These are phyloP conservation scores for Coleophoma cylindrospora DNA, from an alignment of 2,329 filamentous ascomycete species.

Conservation along the genomic window DNA sequence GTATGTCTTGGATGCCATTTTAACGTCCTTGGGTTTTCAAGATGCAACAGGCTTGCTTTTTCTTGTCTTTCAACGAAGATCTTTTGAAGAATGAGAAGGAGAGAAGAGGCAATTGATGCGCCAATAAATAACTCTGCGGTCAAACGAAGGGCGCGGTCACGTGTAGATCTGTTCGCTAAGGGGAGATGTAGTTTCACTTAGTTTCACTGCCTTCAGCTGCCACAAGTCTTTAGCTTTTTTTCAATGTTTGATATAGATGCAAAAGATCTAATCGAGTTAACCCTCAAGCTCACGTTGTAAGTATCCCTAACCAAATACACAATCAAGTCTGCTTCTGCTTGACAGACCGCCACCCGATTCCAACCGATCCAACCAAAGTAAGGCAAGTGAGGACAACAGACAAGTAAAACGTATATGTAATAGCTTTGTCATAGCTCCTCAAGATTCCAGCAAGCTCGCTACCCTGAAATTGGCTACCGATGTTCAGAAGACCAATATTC, in stretches of 20 bases:
- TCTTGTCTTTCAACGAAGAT: not conserved
- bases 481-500: not conserved
- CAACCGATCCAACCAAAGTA: conserved; percentile 45
- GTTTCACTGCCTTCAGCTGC: too few relatives aligned
- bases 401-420: conserved; percentile 56
- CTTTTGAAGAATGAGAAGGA: not conserved
- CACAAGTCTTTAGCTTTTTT: too few relatives aligned
- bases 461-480: not conserved
- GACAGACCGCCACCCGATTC: conserved; percentile 50
- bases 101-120: not conserved
- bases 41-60: not conserved
- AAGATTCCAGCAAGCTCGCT: not conserved
- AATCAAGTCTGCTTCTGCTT: not conserved
- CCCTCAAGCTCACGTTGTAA: too few relatives aligned
- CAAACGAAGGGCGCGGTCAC: not conserved
- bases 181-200: too few relatives aligned
- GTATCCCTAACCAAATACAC: not conserved
- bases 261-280: too few relatives aligned
- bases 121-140: not conserved
- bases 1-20: not conserved
- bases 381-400: conserved; percentile 47
- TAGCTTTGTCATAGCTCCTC: conserved; percentile 49
- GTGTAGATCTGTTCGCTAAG: not conserved
- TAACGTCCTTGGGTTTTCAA: not conserved
- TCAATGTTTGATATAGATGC: too few relatives aligned